A percentile compares a stretch with the other conserved stretches of the same genome.
These are phyloP conservation scores for Penicillium lividum DNA, from an alignment of 495 filamentous ascomycete species.

Conservation along the genomic window DNA sequence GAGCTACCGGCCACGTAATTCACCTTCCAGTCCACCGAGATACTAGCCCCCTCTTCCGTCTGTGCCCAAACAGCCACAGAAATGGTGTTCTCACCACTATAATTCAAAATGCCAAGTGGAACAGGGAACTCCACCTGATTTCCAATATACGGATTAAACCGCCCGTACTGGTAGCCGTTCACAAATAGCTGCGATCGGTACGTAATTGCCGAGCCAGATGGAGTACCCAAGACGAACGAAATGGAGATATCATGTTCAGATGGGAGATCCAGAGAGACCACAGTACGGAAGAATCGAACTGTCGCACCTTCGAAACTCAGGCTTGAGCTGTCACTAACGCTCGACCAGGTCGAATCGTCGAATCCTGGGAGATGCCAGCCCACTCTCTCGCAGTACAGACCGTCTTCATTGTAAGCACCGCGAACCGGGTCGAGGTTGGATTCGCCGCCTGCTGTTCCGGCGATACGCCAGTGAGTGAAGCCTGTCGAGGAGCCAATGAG, in stretches of 20 bases:
- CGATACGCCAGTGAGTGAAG: slow-evolving; percentile 67
- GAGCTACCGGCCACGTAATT: slow-evolving; percentile 44
- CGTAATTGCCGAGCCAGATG: slow-evolving; percentile 21
- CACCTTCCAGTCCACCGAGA: slow-evolving; percentile 40
- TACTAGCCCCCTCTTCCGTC: slow-evolving; percentile 41
- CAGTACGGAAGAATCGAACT: slow-evolving; percentile 63
- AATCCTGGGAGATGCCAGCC: slow-evolving; percentile 66
- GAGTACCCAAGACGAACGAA: slow-evolving; percentile 38
- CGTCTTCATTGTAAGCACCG: slow-evolving; percentile 76
- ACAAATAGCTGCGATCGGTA: slow-evolving; percentile 46
- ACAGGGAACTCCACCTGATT: slow-evolving; percentile 54
- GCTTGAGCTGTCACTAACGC: slow-evolving; percentile 28
- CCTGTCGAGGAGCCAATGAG: slow-evolving; percentile 42
- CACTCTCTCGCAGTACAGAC: slow-evolving; percentile 64
- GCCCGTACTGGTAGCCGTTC: slow-evolving; percentile 55
- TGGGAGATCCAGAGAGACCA: slow-evolving; percentile 53
- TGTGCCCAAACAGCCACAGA: slow-evolving; percentile 51
- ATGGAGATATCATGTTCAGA: slow-evolving; percentile 47
- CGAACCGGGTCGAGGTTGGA: slow-evolving; percentile 63
- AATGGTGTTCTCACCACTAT: slow-evolving; percentile 46
- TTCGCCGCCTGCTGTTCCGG: slow-evolving; percentile 73
- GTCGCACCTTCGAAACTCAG: slow-evolving; percentile 44
- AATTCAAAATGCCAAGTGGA: slow-evolving; percentile 51
- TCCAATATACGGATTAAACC: slow-evolving; percentile 51
- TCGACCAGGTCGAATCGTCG: slow-evolving; percentile 48